A percentile compares a stretch with the other conserved stretches of the same genome.
Evolutionary conservation across 768 basidiomycete genomes (phyloP).

Genomic region (Imleria badia): DNA sequence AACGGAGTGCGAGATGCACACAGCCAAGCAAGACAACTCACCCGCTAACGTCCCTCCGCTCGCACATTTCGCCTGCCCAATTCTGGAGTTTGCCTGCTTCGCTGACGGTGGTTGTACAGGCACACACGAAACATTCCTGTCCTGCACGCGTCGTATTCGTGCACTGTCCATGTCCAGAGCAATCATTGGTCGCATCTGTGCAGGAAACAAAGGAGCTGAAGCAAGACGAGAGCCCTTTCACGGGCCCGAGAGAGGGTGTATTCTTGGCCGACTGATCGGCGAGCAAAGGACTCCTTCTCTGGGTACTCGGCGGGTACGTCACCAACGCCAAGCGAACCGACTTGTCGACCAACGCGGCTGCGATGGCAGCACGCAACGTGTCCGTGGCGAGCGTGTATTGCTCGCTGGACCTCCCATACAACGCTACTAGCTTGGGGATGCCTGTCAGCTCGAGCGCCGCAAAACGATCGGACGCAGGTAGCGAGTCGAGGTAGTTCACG

Average conservation of each 20-base stretch:
- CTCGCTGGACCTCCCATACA: slow-evolving; percentile 51
- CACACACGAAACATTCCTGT: slow-evolving; percentile 47
- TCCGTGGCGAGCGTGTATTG: slow-evolving; percentile 50
- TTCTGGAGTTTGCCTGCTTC: slow-evolving; percentile 53
- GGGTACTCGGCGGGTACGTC: slow-evolving; percentile 39
- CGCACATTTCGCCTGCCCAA: slow-evolving; percentile 78
- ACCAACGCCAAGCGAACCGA: slow-evolving; percentile 53
- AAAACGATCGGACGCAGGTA: slow-evolving; percentile 44
- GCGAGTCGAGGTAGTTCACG: slow-evolving; percentile 48
- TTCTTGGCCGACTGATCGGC: slow-evolving; percentile 44
- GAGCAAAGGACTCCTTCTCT: slow-evolving; percentile 40
- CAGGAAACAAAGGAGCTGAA: slow-evolving; percentile 55
- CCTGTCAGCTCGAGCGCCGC: slow-evolving; percentile 60
- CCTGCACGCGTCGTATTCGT: slow-evolving; percentile 59
- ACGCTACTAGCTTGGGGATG: slow-evolving; percentile 46
- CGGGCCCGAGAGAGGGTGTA: slow-evolving; percentile 47
- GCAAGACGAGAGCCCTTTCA: slow-evolving; percentile 63
- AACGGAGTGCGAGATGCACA: neutral
- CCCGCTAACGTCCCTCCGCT: slow-evolving; percentile 81
- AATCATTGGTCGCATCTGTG: slow-evolving; percentile 57
- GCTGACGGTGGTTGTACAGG: slow-evolving; percentile 47
- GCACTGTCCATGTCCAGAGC: slow-evolving; percentile 73
- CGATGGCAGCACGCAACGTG: slow-evolving; percentile 49
- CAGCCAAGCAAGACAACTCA: slow-evolving; percentile 38
- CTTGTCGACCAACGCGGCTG: slow-evolving; percentile 38